These are phyloP conservation scores for Alternaria tenuissima DNA, from an alignment of 2,329 filamentous ascomycete genomes.

Conservation along the genomic window DNA sequence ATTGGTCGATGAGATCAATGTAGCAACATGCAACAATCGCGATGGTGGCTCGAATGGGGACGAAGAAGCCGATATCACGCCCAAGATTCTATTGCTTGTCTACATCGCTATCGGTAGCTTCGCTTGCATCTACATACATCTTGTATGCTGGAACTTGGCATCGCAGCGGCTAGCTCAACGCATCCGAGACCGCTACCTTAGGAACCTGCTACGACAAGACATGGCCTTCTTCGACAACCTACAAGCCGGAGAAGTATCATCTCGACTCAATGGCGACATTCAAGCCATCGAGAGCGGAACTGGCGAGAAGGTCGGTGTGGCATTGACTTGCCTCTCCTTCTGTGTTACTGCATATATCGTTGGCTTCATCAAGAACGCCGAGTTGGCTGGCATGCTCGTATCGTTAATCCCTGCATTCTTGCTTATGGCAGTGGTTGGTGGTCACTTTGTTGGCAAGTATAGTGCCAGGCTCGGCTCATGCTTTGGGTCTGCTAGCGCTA, in stretches of 20 bases:
- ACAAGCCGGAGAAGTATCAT: constrained; percentile 69
- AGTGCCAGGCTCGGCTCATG: constrained; percentile 60
- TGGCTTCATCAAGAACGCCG: constrained; percentile 70
- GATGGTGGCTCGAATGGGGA: constrained; percentile 25
- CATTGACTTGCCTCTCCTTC: constrained; percentile 68
- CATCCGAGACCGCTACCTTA: constrained; percentile 68
- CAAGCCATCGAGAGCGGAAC: constrained; percentile 72
- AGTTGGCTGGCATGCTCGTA: constrained; percentile 70
- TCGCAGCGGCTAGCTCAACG: constrained; percentile 71
- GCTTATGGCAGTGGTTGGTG: constrained; percentile 65
- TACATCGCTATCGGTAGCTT: constrained; percentile 72
- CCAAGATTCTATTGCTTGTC: constrained; percentile 67
- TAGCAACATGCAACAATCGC: constrained; percentile 60
- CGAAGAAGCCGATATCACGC: constrained; percentile 58
- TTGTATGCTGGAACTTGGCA: constrained; percentile 70
- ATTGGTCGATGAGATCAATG: constrained; percentile 68
- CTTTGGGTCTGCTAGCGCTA: constrained; percentile 66
- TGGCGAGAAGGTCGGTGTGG: constrained; percentile 74
- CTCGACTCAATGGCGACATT: constrained; percentile 71
- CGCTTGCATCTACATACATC: constrained; percentile 69
- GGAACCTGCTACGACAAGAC: constrained; percentile 67
- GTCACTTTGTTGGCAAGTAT: constrained; percentile 63
- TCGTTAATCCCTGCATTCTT: constrained; percentile 70
- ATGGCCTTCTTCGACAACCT: constrained; percentile 70
- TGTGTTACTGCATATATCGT: constrained; percentile 73